Evolutionary conservation across 768 basidiomycete genomes (phyloP).

Genomic region (Kwoniella dendrophila): DNA sequence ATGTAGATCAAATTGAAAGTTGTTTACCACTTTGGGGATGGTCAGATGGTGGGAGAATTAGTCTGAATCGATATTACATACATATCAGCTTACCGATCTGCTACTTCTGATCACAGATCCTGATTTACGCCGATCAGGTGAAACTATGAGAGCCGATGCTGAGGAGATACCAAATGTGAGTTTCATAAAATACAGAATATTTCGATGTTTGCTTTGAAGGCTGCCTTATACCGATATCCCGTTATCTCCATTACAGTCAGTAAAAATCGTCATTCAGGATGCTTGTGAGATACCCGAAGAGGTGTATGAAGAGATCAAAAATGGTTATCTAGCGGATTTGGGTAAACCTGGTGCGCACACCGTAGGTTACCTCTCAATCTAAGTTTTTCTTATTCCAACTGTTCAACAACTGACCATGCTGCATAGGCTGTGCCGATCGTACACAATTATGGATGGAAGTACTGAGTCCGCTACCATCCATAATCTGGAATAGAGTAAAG

Average conservation of each 20-base stretch:
- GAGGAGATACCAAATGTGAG: slow-evolving; percentile 21
- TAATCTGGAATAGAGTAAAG: too few relatives aligned
- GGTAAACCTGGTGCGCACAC: slow-evolving; percentile 20
- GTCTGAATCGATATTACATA: too few relatives aligned
- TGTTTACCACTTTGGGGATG: slow-evolving; percentile 25
- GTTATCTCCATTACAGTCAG: slow-evolving; percentile 13
- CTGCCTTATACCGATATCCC: too few relatives aligned
- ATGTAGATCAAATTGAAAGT: slow-evolving; percentile 9
- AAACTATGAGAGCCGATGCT: slow-evolving; percentile 17
- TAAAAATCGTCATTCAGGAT: slow-evolving; percentile 16
- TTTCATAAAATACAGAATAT: not conserved
- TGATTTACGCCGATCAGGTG: slow-evolving; percentile 8
- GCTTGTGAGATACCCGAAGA: slow-evolving; percentile 12
- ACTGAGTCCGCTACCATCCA: too few relatives aligned
- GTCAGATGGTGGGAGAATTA: slow-evolving; percentile 30
- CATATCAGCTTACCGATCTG: too few relatives aligned
- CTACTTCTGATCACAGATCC: slow-evolving; percentile 9
- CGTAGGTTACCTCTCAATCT: slow-evolving; percentile 2
- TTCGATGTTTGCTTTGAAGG: too few relatives aligned
- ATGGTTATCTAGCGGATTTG: slow-evolving; percentile 14
- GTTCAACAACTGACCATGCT: too few relatives aligned
- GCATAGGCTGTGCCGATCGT: slow-evolving; percentile 10
- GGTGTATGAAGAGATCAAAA: slow-evolving; percentile 15
- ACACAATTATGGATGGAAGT: slow-evolving; percentile 12
- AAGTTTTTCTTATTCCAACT: not conserved